These are phyloP conservation scores for Penicillium salamii DNA, from an alignment of 495 filamentous ascomycete genomes.

Conservation along the genomic window DNA sequence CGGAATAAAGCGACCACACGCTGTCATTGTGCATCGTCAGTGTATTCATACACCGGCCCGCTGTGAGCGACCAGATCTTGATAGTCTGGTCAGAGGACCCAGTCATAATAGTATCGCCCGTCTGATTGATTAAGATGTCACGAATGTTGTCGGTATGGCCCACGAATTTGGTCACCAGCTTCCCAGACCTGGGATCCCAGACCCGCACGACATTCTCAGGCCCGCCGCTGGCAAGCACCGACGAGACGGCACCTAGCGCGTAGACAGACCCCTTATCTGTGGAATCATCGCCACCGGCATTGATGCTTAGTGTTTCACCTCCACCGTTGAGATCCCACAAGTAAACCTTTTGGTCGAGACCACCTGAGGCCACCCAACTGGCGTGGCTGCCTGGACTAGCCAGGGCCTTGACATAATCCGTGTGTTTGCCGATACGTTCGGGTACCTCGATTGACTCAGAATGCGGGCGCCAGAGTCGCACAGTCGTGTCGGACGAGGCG, in stretches of 20 bases:
- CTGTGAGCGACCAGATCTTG: constrained; percentile 95
- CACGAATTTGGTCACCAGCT: constrained; percentile 91
- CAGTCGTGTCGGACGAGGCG: constrained; percentile 91
- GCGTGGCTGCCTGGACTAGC: constrained; percentile 69
- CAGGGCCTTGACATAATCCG: constrained; percentile 93
- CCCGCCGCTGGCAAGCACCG: constrained; percentile 85
- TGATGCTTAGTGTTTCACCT: constrained; percentile 81
- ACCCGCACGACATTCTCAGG: constrained; percentile 90
- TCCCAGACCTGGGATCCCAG: constrained; percentile 89
- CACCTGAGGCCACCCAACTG: constrained; percentile 95
- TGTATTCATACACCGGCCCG: constrained; percentile 93
- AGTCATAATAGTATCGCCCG: constrained; percentile 87
- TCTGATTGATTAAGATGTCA: constrained; percentile 82
- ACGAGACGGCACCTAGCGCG: constrained; percentile 71
- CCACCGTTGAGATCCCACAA: constrained; percentile 90
- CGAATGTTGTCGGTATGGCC: constrained; percentile 97
- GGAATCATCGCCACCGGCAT: constrained; percentile 73
- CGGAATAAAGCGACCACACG: constrained; percentile 93
- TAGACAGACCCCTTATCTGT: constrained; percentile 94
- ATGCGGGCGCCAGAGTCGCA: constrained; percentile 91
- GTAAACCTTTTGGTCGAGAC: constrained; percentile 85
- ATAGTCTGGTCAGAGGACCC: constrained; percentile 95
- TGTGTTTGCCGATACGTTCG: constrained; percentile 84
- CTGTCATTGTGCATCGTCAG: constrained; percentile 98
- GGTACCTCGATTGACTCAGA: constrained; percentile 64